Conservation (phyloP, 192 early-diverging fungal genomes). For the Gamsiella multidivaricata region DNA sequence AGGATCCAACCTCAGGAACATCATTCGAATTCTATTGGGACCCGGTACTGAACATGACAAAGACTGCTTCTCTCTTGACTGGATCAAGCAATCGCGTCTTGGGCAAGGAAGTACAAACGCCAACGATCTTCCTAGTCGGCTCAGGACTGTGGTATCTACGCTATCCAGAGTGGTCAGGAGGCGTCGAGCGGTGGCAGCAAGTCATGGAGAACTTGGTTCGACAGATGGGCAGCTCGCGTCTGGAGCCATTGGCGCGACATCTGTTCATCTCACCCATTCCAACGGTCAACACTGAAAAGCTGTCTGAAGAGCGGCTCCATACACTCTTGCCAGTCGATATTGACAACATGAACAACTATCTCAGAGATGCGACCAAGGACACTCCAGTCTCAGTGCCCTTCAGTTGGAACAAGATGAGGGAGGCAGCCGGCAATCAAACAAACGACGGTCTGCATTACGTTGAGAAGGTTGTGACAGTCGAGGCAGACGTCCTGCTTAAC, state of each 20-base stretch:
- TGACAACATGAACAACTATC: slow-evolving; percentile 65
- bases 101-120: slow-evolving; percentile 4
- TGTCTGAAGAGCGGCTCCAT: slow-evolving; percentile 58
- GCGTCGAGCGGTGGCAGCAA: slow-evolving; percentile 55
- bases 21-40: slow-evolving; percentile 79
- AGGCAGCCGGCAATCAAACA: slow-evolving; percentile 55
- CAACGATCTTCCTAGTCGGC: slow-evolving; percentile 60
- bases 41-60: slow-evolving; percentile 68
- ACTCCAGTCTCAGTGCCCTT: slow-evolving; percentile 57
- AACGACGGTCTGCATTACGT: slow-evolving; percentile 80
- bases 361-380: slow-evolving; percentile 27
- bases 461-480: slow-evolving; percentile 54
- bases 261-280: slow-evolving; percentile 55
- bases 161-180: slow-evolving; percentile 57
- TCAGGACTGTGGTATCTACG: slow-evolving; percentile 77
- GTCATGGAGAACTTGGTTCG: slow-evolving; percentile 55
- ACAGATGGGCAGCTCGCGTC: slow-evolving; percentile 6
- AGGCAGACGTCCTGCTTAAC: slow-evolving; percentile 71
- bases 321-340: slow-evolving; percentile 61
- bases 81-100: slow-evolving; percentile 8
- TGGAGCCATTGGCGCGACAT: slow-evolving; percentile 19
- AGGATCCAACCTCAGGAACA: slow-evolving; percentile 34
- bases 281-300: slow-evolving; percentile 57
- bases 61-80: slow-evolving; percentile 25
- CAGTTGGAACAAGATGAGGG: slow-evolving; percentile 63